Evolutionary conservation across 139 green algal species (phyloP).

Genomic region (Penium margaritaceum): DNA sequence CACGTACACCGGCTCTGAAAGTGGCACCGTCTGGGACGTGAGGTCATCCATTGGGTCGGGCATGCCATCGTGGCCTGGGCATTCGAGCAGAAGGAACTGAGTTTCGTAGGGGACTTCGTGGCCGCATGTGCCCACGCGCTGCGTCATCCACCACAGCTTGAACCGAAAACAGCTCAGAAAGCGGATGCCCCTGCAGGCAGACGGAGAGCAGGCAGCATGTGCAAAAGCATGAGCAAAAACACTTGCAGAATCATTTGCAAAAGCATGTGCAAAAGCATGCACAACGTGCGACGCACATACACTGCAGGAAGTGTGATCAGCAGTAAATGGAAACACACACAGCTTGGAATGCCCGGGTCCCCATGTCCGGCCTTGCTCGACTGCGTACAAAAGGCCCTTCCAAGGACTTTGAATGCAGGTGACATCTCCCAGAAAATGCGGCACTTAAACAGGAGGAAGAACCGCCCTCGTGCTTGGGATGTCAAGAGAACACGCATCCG

Average conservation of each 20-base stretch:
- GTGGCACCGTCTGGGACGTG: neutral
- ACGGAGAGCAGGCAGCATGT: neutral
- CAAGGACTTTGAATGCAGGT: too few relatives aligned
- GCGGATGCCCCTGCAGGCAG: constrained; percentile 4
- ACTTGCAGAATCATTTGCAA: neutral
- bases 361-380: too few relatives aligned
- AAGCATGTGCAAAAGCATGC: neutral
- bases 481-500: too few relatives aligned
- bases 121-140: constrained; percentile 24
- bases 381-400: too few relatives aligned
- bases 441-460: too few relatives aligned
- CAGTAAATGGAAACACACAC: neutral
- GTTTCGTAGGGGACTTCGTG: constrained; percentile 32
- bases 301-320: neutral
- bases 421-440: too few relatives aligned
- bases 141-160: constrained; percentile 47
- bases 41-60: neutral
- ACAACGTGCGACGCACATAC: neutral
- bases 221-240: neutral
- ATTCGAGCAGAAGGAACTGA: constrained; percentile 40
- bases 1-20: constrained; percentile 20
- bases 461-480: too few relatives aligned
- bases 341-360: too few relatives aligned
- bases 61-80: too few relatives aligned
- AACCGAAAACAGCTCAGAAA: constrained; percentile 43